Base-by-base conservation (phyloP, 2,329 filamentous ascomycete species). In the Sarocladium oryzae region DNA sequence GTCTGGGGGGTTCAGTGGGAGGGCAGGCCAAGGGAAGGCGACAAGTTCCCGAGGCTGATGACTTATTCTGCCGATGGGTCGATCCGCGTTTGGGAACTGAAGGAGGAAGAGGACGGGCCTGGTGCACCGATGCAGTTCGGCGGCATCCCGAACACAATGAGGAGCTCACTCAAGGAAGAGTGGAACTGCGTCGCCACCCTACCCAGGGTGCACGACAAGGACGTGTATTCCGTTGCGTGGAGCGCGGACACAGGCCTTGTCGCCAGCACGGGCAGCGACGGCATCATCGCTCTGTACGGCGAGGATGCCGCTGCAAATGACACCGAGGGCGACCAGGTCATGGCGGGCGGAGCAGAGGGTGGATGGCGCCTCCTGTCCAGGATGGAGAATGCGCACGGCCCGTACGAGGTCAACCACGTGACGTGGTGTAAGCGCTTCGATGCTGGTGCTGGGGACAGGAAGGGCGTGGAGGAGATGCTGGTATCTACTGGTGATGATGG, bases 401-500 rank as follows among this genome's bases (percentile, higher is more conserved):
- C 95, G 2, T 96, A 92, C 63, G 93, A 99, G 69, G 78, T 97
- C 56, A 99, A 99, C 62, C 90, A 96, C 67, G 79, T 93, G 46
- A 83, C 81, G 2, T 99, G 93, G 93, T 90, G 89, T 57, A 81
- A 78, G 59, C 77, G 91, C 52, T 86, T 82, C 52, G 90, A 96
- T 64, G 75, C 76, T 48, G 84, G 72, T 1, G 69, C 70, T 2
- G 76, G 72, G 1, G 68, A 69, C 1, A 76, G 76, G 63, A 74
- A 69, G 55, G 74, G 76, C 3, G 66, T 73, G 21, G 89, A 96
- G 60, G 92, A 97, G 69, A 86, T 96, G 65, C 74, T 99, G 43
- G 74, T 97, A 18, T 93, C 87, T 15, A 96, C 91, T 1, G 93
- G 92, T 0, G 93, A 99, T 65, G 91, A 97, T 68, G 93, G 93